Percentiles rank a stretch among this genome's conserved stretches.
Conservation (phyloP, 495 filamentous ascomycete species). For the Penicillium lagena region DNA sequence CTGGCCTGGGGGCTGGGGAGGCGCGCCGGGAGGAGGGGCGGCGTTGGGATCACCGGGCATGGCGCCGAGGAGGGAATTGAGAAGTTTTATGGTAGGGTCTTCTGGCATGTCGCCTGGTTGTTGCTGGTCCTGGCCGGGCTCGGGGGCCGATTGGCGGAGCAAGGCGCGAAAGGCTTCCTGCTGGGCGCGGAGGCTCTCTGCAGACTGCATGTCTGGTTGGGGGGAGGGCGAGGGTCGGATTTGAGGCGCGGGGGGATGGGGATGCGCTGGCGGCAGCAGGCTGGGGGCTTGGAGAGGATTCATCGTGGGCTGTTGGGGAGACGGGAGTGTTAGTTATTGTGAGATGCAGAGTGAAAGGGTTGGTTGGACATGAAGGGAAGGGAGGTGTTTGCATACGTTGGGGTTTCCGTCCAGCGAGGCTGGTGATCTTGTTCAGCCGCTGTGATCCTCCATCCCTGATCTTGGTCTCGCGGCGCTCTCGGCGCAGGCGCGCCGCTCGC, state of each 20-base stretch:
- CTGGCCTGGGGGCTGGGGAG: slow-evolving; percentile 19
- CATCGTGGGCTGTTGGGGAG: slow-evolving; percentile 20
- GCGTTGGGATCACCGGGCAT: slow-evolving; percentile 25
- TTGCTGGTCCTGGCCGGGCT: slow-evolving; percentile 22
- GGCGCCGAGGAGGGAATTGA: slow-evolving; percentile 53
- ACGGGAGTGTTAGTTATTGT: background rate
- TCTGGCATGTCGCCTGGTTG: slow-evolving; percentile 28
- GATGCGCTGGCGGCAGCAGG: slow-evolving; percentile 16
- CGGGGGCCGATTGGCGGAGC: slow-evolving; percentile 30
- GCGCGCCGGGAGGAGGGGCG: slow-evolving; percentile 26
- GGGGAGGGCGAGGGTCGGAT: slow-evolving; percentile 10
- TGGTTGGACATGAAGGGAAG: background rate
- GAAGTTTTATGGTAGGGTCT: slow-evolving; percentile 57
- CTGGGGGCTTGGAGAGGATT: slow-evolving; percentile 27
- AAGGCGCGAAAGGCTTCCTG: slow-evolving; percentile 40
- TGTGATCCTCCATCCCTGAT: slow-evolving; percentile 74
- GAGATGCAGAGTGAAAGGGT: background rate
- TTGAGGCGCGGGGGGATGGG: slow-evolving; percentile 22
- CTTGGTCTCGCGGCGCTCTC: slow-evolving; percentile 86
- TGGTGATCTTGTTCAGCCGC: slow-evolving; percentile 80
- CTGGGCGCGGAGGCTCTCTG: slow-evolving; percentile 26
- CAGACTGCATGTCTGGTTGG: slow-evolving; percentile 10
- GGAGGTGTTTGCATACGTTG: slow-evolving; percentile 2
- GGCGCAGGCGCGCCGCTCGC: slow-evolving; percentile 74
- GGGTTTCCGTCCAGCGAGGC: slow-evolving; percentile 61